phyloP scores from a whole-genome alignment of 2,329 filamentous ascomycete species.

The Cercospora sp. region DNA sequence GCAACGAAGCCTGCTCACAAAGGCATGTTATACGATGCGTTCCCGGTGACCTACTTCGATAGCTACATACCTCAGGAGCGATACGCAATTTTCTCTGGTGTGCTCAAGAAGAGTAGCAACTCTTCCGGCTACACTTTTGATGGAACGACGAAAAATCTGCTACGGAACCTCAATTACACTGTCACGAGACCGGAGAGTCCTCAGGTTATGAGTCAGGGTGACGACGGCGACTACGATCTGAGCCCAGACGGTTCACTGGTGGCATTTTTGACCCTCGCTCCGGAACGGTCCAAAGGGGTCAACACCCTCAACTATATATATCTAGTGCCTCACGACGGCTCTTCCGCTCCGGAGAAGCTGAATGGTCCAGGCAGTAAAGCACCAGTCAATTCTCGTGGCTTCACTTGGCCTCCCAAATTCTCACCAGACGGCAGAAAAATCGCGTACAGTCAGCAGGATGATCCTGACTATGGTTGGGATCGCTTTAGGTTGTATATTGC shows the following conservation, averaged over 20 bases:
- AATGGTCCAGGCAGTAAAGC: constrained; percentile 31
- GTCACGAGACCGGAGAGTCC: constrained; percentile 31
- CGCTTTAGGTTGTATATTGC: constrained; percentile 30
- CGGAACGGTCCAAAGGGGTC: constrained; percentile 31
- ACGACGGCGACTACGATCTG: constrained; percentile 29
- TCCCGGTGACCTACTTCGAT: constrained; percentile 58
- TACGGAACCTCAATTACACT: constrained; percentile 28
- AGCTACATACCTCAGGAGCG: constrained; percentile 51
- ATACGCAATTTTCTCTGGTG: constrained; percentile 52
- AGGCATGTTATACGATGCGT: constrained; percentile 51
- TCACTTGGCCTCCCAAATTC: constrained; percentile 25
- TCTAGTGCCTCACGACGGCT: constrained; percentile 32
- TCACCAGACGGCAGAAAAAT: constrained; percentile 30
- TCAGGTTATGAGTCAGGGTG: neutral
- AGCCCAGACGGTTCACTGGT: constrained; percentile 30
- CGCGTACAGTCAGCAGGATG: constrained; percentile 30
- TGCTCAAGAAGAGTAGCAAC: constrained; percentile 36
- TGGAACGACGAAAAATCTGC: constrained; percentile 28
- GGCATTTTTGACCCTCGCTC: constrained; percentile 31
- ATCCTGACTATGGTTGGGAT: constrained; percentile 30
- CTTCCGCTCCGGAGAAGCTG: constrained; percentile 27
- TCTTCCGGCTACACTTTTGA: constrained; percentile 21
- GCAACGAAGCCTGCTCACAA: constrained; percentile 48
- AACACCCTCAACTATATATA: constrained; percentile 32
- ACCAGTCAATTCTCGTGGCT: constrained; percentile 28